Base-by-base conservation (phyloP, 108 stramenopile genomes). In the Cyclostephanos invisitatus region DNA sequence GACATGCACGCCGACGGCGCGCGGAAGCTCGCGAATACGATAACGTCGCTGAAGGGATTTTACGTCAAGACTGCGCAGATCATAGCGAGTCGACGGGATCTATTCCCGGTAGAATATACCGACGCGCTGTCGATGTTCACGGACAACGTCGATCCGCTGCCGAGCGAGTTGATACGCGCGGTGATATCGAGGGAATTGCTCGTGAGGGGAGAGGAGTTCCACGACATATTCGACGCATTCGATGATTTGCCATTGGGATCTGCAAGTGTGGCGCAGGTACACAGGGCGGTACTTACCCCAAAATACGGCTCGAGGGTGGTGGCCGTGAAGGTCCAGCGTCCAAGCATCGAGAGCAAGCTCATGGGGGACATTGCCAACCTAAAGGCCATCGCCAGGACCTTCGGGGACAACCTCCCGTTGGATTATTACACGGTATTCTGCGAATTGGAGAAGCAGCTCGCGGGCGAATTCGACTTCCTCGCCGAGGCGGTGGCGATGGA, bases 51-150 rank as follows among this genome's bases (percentile, higher is more conserved):
- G 36, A 94, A 96, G 48, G 97, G 97, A 47, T 98, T 97, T 83
- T 98, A 97, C 55, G 96, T 96, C 69, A 98, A 98, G 78, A 97
- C 96, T n/a, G 91, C 93, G 12, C 92, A 95, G 77, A 91, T 96
- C 44, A 91, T 95, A 28, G 86, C 92, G 0, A 79, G 86, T 2
- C 83, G 95, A 55, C 81, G 83, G 48, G 97, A 98, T 75, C 78
- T 98, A 20, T 98, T 98, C 68, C 97, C 97, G 0, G 55, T 68
- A 64, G 89, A 96, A 68, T 98, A 98, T 72, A 96, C 96, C 5
- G 87, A 89, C 17, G 89, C 92, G 18, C 64, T 93, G 20, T 75
- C 80, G 27, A 80, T 74, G 15, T 91, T 97, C 35, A 89, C 95
- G 18, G 96, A 98, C 73, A 90, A 87, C 70, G 73, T 97, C 9